Base-by-base conservation (phyloP, 2,329 filamentous ascomycete genomes). In the Nemania diffusa region DNA sequence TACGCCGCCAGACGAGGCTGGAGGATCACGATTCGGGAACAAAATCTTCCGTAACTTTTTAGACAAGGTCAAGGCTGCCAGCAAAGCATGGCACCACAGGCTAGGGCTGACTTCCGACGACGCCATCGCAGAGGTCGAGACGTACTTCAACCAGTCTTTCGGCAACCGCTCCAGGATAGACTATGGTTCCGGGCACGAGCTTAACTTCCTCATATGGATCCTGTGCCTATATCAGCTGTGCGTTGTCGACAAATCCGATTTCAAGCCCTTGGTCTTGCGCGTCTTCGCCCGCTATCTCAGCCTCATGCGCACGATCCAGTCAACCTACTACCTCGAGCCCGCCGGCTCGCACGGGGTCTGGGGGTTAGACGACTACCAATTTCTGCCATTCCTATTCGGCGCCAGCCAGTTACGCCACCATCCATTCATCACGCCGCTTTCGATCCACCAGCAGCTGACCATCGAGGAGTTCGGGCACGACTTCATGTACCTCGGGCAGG, bases 281-380 rank as follows among this genome's bases (percentile, higher is more conserved):
- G 88, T 97, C 62, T 97, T 98, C 78, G 84, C 88, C 34, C 88
- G 89, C 59, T 99, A 99, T 78, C 88, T 99, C 52, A 81, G 84
- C 57, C 84, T 98, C 63, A 97, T 98, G 94, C 93, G 94, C 61
- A 84, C 87, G 26, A 87, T 98, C 17, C 96, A 99, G 79, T 90
- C 89, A 70, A 93, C 93, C 2, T 99, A 99, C 81, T 99, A 99
- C 76, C 90, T 99, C 57, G 96, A 99, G 76, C 96, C 96, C 1
- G 96, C 96, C 0, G 96, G 96, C 15, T 97, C 95, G 0, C 96
- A 99, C 78, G 96, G 96, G 46, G 96, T 99, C 26, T 99, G 96
- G 96, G 96, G 96, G 20, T 84, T 99, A 1, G 96, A 99, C 75
- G 96, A 99, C 79, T 97, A 99, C 81, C 94, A 97, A 73, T 99